These are phyloP conservation scores for Staphylotrichum longicolle DNA, from an alignment of 495 filamentous ascomycete species.

Conservation along the genomic window DNA sequence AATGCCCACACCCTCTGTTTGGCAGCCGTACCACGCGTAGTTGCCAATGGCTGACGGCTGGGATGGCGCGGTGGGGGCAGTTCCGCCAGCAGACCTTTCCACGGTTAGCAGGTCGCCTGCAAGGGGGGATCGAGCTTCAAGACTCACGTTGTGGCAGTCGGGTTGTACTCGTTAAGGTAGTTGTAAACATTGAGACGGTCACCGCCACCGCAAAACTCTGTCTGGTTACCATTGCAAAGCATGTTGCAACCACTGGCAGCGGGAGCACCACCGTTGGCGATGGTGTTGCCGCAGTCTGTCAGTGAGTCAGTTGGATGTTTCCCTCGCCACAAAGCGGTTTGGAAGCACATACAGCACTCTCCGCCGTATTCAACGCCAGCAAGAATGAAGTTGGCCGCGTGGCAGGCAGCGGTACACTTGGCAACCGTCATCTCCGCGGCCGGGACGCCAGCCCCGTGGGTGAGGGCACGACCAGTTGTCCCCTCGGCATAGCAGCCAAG, in stretches of 20 bases:
- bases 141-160: slow-evolving; percentile 11
- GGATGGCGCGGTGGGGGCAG: slow-evolving; percentile 32
- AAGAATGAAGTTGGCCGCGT: slow-evolving; percentile 44
- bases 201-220: slow-evolving; percentile 57
- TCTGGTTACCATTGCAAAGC: slow-evolving; percentile 54
- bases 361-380: slow-evolving; percentile 63
- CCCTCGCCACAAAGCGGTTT: no score
- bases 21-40: slow-evolving; percentile 48
- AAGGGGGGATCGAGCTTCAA: slow-evolving; percentile 23
- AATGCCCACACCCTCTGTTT: slow-evolving; percentile 41
- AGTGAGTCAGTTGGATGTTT: no score
- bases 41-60: slow-evolving; percentile 39
- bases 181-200: slow-evolving; percentile 55
- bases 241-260: slow-evolving; percentile 52
- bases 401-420: slow-evolving; percentile 58
- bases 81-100: no score
- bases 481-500: slow-evolving; percentile 45
- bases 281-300: slow-evolving; percentile 53
- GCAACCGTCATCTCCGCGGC: slow-evolving; percentile 52
- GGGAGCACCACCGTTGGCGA: slow-evolving; percentile 44
- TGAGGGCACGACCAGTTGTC: slow-evolving; percentile 38
- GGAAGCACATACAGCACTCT: slow-evolving; percentile 54
- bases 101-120: neutral
- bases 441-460: slow-evolving; percentile 29
- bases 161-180: slow-evolving; percentile 29